Base-by-base conservation (phyloP, 192 early-diverging fungal genomes). In the Backusella westeae region DNA sequence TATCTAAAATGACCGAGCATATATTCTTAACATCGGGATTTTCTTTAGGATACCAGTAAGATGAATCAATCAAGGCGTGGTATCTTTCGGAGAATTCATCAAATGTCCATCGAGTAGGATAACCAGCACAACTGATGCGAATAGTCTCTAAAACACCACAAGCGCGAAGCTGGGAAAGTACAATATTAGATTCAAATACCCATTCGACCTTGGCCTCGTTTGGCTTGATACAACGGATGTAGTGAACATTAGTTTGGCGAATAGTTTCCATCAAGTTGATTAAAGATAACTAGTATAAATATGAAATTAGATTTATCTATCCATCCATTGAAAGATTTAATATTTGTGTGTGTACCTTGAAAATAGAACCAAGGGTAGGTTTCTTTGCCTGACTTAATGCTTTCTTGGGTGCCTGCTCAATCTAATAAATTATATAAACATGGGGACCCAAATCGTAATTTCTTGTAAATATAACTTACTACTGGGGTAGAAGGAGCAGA, bases 131-230 rank as follows among this genome's bases (percentile, higher is more conserved):
- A 79, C 92, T 94, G 85, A 99, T 99, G 23, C 96, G 92, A 82
- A 99, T 99, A 9, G 98, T 99, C 85, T 99, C 98, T 14, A 99
- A 84, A n/a, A 99, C 98, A 90, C 98, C 98, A 84, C 98, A 99
- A 34, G 98, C 98, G 53, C 97, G 91, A 69, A 99, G 83, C 83
- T 99, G 98, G 21, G 91, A 83, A 5, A 99, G 86, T 44, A 98
- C 96, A 93, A 97, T 96, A 21, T 91, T 91, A 35, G 98, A 91
- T 81, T 99, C 97, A 77, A 97, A 98, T 63, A 74, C 87, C 90
- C 97, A 99, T 23, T 96, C 91, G 1, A 86, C 86, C 82, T 99
- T 99, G 49, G 89, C 90, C 76, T 95, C 95, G 84, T 99, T 99
- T 26, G 98, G 97, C 85, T 99, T 99, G 86, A 99, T 97, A 89